Conservation (phyloP, 2,329 filamentous ascomycete genomes). For the Trichophyton rubrum region DNA sequence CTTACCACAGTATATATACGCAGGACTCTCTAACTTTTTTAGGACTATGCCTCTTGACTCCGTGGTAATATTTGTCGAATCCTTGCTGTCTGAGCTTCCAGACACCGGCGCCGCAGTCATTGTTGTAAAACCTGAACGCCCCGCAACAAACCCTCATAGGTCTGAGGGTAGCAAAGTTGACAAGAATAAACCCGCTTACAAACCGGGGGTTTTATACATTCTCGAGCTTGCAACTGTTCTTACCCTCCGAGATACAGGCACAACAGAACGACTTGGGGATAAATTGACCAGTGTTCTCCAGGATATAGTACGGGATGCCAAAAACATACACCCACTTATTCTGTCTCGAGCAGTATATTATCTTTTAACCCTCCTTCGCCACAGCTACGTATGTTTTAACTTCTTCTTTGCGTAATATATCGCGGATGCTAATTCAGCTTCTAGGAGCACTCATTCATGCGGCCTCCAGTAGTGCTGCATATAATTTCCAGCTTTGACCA, state of each 20-base stretch:
- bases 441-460: constrained; percentile 78
- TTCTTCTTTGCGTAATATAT: neutral
- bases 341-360: constrained; percentile 79
- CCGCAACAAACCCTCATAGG: constrained; percentile 46
- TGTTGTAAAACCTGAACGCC: constrained; percentile 74
- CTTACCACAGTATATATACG: neutral
- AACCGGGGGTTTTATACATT: constrained; percentile 78
- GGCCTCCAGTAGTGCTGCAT: constrained; percentile 82
- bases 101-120: constrained; percentile 73
- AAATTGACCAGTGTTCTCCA: constrained; percentile 70
- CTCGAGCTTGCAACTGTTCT: constrained; percentile 79
- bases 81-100: constrained; percentile 71
- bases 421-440: constrained; percentile 16
- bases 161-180: constrained; percentile 47
- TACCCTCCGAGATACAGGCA: constrained; percentile 61
- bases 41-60: constrained; percentile 37
- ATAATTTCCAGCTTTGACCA: constrained; percentile 78
- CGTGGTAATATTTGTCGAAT: constrained; percentile 52
- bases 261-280: constrained; percentile 61
- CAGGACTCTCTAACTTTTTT: neutral
- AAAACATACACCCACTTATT: constrained; percentile 68
- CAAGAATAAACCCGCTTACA: constrained; percentile 54
- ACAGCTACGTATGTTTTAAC: constrained; percentile 59
- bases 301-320: constrained; percentile 64
- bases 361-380: constrained; percentile 64